Base-by-base conservation (phyloP, 2,329 filamentous ascomycete genomes). In the Chaetomium sp. region DNA sequence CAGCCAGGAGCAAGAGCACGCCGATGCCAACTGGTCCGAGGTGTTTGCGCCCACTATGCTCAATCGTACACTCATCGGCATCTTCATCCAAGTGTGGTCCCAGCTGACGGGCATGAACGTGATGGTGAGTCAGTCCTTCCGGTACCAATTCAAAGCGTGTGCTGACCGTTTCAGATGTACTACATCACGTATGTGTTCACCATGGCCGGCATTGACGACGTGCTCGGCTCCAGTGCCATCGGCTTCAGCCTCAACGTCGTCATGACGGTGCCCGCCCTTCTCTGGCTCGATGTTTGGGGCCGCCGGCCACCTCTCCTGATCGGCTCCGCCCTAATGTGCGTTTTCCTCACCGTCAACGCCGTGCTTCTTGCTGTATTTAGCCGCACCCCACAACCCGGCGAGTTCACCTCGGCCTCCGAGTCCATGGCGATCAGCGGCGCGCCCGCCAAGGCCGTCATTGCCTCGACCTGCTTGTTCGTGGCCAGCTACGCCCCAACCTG, bases 241-340 rank as follows among this genome's bases (percentile, higher is more conserved):
- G 83, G 88, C 66, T 89, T 88, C 67, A 77, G 91, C 63, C 89
- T 92, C 74, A 91, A 91, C 68, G 88, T 92, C 1, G 58, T 85
- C 52, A 88, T 89, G 84, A 92, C 89, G 0, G 68, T 91, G 3
- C 86, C 87, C 0, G 88, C 88, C 1, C 77, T 92, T 32, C 71
- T 91, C 55, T 91, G 76, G 73, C 80, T 91, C 64, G 88, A 94
- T 63, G 76, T 78, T 54, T 89, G 86, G 83, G 89, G 89, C 47
- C 87, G 88, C 60, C 87, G 87, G 43, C 75, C 74, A 1, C 81
- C 85, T 4, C 75, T 89, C 38, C 74, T 89, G n/a, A 66, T 83
- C 33, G 87, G 86, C 49, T 80, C 85, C 5, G 71, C 79, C 32
- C 71, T 87, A 47, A 89, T 89, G 86, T 74, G 72, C 63, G 66